These are phyloP conservation scores for Nepenthes alata DNA, from an alignment of 179 eudicot species.

Conservation along the genomic window DNA sequence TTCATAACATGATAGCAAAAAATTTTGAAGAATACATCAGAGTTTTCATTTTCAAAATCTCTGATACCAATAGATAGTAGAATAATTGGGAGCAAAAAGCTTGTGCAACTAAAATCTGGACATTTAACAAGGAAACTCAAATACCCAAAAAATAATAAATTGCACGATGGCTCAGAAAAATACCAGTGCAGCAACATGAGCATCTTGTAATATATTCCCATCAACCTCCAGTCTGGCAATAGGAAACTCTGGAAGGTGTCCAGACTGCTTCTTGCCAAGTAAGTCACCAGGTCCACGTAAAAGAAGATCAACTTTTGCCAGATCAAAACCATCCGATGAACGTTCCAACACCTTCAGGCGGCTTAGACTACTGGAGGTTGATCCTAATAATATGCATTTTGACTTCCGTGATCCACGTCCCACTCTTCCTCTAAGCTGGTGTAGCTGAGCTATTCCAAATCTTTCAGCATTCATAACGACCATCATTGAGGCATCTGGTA, in stretches of 20 bases:
- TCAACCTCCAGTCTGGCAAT: constrained; percentile 77
- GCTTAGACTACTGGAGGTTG: constrained; percentile 37
- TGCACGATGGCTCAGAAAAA: neutral
- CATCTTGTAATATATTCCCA: constrained; percentile 82
- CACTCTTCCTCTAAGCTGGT: constrained; percentile 91
- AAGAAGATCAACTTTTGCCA: constrained; percentile 84
- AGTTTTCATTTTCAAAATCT: neutral
- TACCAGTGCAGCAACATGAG: constrained; percentile 92
- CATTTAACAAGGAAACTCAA: neutral
- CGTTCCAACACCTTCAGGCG: constrained; percentile 65
- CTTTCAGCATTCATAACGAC: constrained; percentile 95
- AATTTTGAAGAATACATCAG: neutral
- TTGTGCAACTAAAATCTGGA: neutral
- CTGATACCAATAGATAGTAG: neutral
- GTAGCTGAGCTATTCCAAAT: constrained; percentile 91
- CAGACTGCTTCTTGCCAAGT: constrained; percentile 96
- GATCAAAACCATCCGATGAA: constrained; percentile 72
- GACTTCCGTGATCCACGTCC: constrained; percentile 86
- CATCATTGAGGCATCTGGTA: constrained; percentile 98
- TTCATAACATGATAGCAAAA: too few relatives aligned
- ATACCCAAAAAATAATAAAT: neutral
- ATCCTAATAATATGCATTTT: constrained; percentile 51
- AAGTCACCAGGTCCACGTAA: constrained; percentile 95
- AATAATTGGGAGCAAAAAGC: neutral
- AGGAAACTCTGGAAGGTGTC: constrained; percentile 96